Base-by-base conservation (phyloP, 2,329 filamentous ascomycete species). In the Microsporum ferrugineum region DNA sequence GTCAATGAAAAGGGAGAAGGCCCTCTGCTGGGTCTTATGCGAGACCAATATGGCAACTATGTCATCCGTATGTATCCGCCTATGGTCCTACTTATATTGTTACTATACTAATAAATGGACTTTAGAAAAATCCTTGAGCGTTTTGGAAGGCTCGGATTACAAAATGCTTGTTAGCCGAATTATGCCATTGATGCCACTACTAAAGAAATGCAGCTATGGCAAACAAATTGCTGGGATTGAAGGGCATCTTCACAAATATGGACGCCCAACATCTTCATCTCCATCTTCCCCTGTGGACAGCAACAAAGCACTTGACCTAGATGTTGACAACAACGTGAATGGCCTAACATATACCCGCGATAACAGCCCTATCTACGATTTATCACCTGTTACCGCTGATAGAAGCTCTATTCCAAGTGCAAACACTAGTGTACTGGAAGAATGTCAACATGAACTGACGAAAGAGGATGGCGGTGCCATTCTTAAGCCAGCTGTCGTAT, bases 21-120 rank as follows among this genome's bases (percentile, higher is more conserved):
- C 61, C 83, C 85, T n/a, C 76, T 97, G 41, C 81, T 87, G 64
- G 79, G 82, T 27, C 80, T 96, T 75, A 91, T 96, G 81, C 88
- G 87, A 65, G 92, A 99, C 71, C 88, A 89, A 65, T 97, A 87
- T 72, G 94, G 89, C 63, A 99, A 99, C 73, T 99, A 97, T 71
- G 92, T 97, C 4, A 88, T 97, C 64, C 92, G 91, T 95, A 84
- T 84, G 90, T 84, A 31, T 27, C 8, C 49, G 41, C 27, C n/a
- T 14, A 36, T 38, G 5, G 4, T 12, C 1, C 2, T 3, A 2
- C 6, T 12, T 14, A 12, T 7, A 27, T 39, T 39, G 14, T 23
- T 33, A 41, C 5, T 57, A n/a, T 14, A 8, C 33, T 57, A 17
- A 53, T 8, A 17, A 3, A 10, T 23, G 14, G 4, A 39, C 39